A percentile compares a stretch with the other conserved stretches of the same genome.
These are phyloP conservation scores for Gyrodon lividus DNA, from an alignment of 768 basidiomycete species.

Conservation along the genomic window DNA sequence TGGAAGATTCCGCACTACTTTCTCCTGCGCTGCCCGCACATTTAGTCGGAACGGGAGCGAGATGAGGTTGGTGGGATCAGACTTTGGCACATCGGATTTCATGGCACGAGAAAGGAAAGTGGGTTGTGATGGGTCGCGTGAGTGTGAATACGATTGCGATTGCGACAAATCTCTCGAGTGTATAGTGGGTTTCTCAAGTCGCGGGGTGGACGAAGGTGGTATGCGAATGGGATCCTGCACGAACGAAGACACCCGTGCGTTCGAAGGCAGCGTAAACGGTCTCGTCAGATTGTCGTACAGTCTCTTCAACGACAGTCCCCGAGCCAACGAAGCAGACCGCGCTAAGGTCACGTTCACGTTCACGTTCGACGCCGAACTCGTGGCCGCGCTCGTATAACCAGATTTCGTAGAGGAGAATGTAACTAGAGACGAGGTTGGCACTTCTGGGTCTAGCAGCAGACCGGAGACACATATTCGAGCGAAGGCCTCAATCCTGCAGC, in stretches of 20 bases:
- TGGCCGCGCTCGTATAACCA: slow-evolving; percentile 25
- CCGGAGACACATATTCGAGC: slow-evolving; percentile 91
- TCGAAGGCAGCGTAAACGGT: slow-evolving; percentile 50
- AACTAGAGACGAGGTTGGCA: slow-evolving; percentile 52
- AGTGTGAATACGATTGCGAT: slow-evolving; percentile 25
- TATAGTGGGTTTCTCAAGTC: neutral
- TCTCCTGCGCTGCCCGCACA: slow-evolving; percentile 52
- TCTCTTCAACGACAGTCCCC: slow-evolving; percentile 43
- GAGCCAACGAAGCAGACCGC: slow-evolving; percentile 38
- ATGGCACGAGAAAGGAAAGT: slow-evolving; percentile 52
- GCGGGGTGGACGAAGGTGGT: slow-evolving; percentile 1
- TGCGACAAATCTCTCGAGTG: slow-evolving; percentile 30
- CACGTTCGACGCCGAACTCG: slow-evolving; percentile 27
- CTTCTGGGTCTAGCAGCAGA: slow-evolving; percentile 81
- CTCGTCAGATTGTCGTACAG: slow-evolving; percentile 48
- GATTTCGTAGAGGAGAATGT: slow-evolving; percentile 34
- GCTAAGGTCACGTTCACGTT: slow-evolving; percentile 18
- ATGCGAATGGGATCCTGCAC: slow-evolving; percentile 9
- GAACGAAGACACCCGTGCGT: slow-evolving; percentile 17
- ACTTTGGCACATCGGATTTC: slow-evolving; percentile 37
- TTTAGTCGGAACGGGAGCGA: slow-evolving; percentile 61
- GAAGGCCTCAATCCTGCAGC: slow-evolving; percentile 72
- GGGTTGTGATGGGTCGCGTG: slow-evolving; percentile 45
- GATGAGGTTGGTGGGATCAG: slow-evolving; percentile 40
- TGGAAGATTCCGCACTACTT: slow-evolving; percentile 69